Evolutionary conservation across 2,329 filamentous ascomycete genomes (phyloP).

Genomic region (Seiridium cupressi): DNA sequence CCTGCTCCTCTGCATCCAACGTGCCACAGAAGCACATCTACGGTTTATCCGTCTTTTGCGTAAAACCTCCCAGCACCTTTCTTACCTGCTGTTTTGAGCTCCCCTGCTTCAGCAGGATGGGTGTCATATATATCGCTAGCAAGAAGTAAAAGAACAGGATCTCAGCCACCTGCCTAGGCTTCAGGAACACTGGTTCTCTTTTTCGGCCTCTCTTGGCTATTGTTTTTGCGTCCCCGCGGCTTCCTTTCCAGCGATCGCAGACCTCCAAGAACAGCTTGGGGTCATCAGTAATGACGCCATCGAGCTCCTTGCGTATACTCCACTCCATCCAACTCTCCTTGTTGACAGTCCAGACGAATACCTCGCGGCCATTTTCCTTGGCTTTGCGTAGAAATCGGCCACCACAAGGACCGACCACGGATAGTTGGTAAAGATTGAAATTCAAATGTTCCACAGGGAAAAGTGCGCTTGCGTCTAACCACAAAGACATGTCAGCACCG

Average conservation of each 20-base stretch:
- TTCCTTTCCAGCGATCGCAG: conserved; percentile 33
- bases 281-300: conserved; percentile 86
- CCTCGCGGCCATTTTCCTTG: conserved; percentile 50
- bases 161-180: not conserved
- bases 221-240: not conserved
- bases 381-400: conserved; percentile 63
- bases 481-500: too few species aligned
- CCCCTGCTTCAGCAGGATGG: not conserved
- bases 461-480: conserved; percentile 63
- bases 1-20: too few species aligned
- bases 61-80: too few species aligned
- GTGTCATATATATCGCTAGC: not conserved
- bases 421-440: conserved; percentile 74
- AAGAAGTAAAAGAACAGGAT: not conserved
- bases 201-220: not conserved
- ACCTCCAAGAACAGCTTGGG: conserved; percentile 66
- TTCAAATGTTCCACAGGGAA: conserved; percentile 64
- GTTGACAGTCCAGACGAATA: conserved; percentile 89
- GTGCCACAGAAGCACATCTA: too few species aligned
- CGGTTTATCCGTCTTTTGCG: too few species aligned
- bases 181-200: not conserved
- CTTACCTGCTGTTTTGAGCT: too few species aligned
- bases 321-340: conserved; percentile 76
- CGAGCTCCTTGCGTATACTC: conserved; percentile 65
- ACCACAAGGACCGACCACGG: conserved; percentile 68